Conservation (phyloP, 768 basidiomycete genomes). For the Calvatia gigantea region DNA sequence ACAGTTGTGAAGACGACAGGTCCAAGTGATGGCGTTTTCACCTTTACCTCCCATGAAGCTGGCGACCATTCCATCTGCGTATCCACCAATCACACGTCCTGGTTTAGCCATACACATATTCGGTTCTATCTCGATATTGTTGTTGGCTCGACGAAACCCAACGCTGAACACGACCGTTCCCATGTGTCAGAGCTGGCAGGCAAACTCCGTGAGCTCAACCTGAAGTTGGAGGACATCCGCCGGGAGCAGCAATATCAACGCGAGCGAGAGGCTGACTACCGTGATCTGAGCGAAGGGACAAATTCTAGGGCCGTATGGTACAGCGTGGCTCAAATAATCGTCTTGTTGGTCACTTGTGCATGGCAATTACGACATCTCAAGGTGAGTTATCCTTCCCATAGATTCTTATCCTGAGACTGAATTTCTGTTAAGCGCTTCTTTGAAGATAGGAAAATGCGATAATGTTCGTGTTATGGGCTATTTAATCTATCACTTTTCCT, state of each 20-base stretch:
- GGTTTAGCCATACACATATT: constrained; percentile 85
- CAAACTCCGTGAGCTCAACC: constrained; percentile 90
- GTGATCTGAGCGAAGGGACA: constrained; percentile 84
- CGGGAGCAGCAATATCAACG: constrained; percentile 98
- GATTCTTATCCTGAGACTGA: constrained; percentile 1
- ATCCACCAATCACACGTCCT: constrained; percentile 87
- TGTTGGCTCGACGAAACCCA: constrained; percentile 83
- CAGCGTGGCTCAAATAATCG: constrained; percentile 80
- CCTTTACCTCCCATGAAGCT: constrained; percentile 95
- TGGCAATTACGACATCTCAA: constrained; percentile 95
- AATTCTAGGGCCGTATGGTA: constrained; percentile 97
- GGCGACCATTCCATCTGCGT: constrained; percentile 98
- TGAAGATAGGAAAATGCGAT: constrained; percentile 80
- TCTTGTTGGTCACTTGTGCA: constrained; percentile 78
- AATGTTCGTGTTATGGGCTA: constrained; percentile 19
- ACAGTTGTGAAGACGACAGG: constrained; percentile 87
- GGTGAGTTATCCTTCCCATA: constrained; percentile 40
- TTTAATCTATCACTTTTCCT: constrained; percentile 8
- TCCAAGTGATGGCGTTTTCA: constrained; percentile 87
- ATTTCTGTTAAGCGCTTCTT: constrained; percentile 63
- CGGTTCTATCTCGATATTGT: constrained; percentile 93
- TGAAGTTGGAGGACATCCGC: constrained; percentile 88
- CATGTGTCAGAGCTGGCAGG: constrained; percentile 79
- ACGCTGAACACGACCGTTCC: constrained; percentile 81
- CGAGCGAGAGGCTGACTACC: constrained; percentile 88